Percentiles rank a stretch among this genome's conserved stretches.
phyloP scores from a whole-genome alignment of 176 grass and related monocot species.

The Puya raimondii region DNA sequence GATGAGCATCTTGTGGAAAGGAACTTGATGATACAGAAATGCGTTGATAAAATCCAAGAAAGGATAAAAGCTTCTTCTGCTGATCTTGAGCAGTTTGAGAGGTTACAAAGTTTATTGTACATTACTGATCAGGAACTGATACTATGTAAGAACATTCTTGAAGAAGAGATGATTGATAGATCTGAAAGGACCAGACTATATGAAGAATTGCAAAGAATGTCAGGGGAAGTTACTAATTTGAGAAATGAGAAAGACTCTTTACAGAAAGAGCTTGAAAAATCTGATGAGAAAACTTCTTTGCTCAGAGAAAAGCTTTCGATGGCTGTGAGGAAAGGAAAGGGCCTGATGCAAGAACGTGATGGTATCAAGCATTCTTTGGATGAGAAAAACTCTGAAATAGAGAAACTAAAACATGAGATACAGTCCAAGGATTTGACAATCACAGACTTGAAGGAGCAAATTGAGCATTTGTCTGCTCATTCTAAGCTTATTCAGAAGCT shows the following conservation, averaged over 20 bases:
- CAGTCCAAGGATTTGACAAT: slow-evolving; percentile 16
- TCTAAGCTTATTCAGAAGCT: background rate
- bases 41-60: slow-evolving; percentile 35
- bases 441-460: background rate
- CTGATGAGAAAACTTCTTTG: slow-evolving; percentile 79
- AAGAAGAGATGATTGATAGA: slow-evolving; percentile 56
- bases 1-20: slow-evolving; percentile 27
- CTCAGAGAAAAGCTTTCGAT: slow-evolving; percentile 93
- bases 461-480: background rate
- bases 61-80: slow-evolving; percentile 34
- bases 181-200: slow-evolving; percentile 32
- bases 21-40: slow-evolving; percentile 42
- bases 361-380: slow-evolving; percentile 56
- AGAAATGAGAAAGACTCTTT: slow-evolving; percentile 71
- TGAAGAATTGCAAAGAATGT: slow-evolving; percentile 37
- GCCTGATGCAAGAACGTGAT: slow-evolving; percentile 89
- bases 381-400: slow-evolving; percentile 44
- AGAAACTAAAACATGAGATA: slow-evolving; percentile 25
- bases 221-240: slow-evolving; percentile 39
- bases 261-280: slow-evolving; percentile 63
- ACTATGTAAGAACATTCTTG: slow-evolving; percentile 62
- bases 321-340: slow-evolving; percentile 98
- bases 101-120: slow-evolving; percentile 48
- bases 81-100: slow-evolving; percentile 45
- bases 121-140: slow-evolving; percentile 60